These are phyloP conservation scores for Nicotiana obtusifolia DNA, from an alignment of 257 asterid species.

Conservation along the genomic window DNA sequence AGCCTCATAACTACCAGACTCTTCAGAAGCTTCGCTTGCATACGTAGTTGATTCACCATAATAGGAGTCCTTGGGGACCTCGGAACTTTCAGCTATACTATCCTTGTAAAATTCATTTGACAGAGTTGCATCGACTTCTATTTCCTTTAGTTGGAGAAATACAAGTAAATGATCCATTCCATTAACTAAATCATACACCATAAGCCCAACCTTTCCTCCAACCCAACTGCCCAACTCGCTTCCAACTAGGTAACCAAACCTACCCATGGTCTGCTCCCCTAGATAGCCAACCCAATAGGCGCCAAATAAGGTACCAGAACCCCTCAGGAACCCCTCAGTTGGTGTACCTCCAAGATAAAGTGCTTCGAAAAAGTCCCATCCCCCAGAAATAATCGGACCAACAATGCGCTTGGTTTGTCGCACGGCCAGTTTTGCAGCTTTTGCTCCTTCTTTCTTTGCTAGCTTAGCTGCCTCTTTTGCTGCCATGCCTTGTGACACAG, in stretches of 20 bases:
- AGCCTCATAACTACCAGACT: slow-evolving; percentile 33
- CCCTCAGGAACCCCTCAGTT: slow-evolving; percentile 87
- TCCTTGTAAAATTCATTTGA: slow-evolving; percentile 21
- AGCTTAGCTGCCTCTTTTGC: slow-evolving; percentile 66
- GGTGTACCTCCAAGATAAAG: slow-evolving; percentile 78
- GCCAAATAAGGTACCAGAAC: slow-evolving; percentile 82
- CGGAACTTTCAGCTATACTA: slow-evolving; percentile 24
- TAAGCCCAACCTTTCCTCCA: slow-evolving; percentile 85
- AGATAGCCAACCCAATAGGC: slow-evolving; percentile 60
- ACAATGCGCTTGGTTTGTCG: slow-evolving; percentile 66
- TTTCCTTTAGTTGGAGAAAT: slow-evolving; percentile 28
- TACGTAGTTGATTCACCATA: slow-evolving; percentile 8
- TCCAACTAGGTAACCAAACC: slow-evolving; percentile 86
- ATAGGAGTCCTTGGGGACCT: slow-evolving; percentile 16
- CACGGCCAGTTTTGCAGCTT: slow-evolving; percentile 88
- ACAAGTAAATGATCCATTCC: slow-evolving; percentile 58
- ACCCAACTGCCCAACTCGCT: slow-evolving; percentile 93
- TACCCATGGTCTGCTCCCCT: slow-evolving; percentile 74
- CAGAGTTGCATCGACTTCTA: slow-evolving; percentile 19
- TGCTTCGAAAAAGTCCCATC: slow-evolving; percentile 97
- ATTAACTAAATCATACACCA: slow-evolving; percentile 80
- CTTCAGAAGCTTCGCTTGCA: slow-evolving; percentile 24
- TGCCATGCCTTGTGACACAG: slow-evolving; percentile 64
- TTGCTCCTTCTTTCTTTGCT: slow-evolving; percentile 82
- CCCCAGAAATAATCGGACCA: slow-evolving; percentile 92